Base-by-base conservation (phyloP, 2,329 filamentous ascomycete species). In the Trichoderma breve region DNA sequence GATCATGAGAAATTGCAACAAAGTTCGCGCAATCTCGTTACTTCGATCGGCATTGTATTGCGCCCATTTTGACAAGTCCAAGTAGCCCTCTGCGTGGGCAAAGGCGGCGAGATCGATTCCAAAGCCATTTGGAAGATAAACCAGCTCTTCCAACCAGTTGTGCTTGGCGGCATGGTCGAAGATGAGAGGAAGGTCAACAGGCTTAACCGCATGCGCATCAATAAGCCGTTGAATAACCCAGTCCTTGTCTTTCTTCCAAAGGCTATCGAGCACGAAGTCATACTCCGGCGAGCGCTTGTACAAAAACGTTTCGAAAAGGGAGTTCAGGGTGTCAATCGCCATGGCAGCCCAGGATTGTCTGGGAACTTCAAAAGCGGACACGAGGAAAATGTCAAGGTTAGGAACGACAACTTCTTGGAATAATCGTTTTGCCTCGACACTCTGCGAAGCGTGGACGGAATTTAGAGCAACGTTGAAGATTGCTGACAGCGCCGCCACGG, bases 201-300 rank as follows among this genome's bases (percentile, higher is more conserved):
- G 92, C 78, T 93, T 91, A 63, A 92, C 84, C 8, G 94, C 93
- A 78, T 97, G 93, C 64, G 97, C 92, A 53, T 91, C 91, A 80
- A 95, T 90, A 39, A 99, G 89, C 72, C 93, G 90, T 74, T 91
- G 89, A 11, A 91, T 91, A 18, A 98, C 92, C 92, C 94, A 98
- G 24, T 91, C 88, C 75, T 91, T 93, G 79, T 98, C 94, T 79
- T 96, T 94, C 76, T 92, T 91, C 95, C 95, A 98, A 6, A 97
- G 84, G 72, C 94, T 95, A 78, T 97, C 92, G 71, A 99, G 88
- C 15, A 97, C 95, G 74, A 98, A 97, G 75, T 95, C 91, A 79
- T 93, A 92, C 70, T 95, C 89, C 5, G 91, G 87, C 12, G 94
- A 90, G 71, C 90, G 88, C 80, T 95, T 95, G 77, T 91, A 88